A percentile compares a stretch with the other conserved stretches of the same genome.
Conservation (phyloP, 371 early-diverging fungal genomes). For the Dinochytrium kinnereticum region DNA sequence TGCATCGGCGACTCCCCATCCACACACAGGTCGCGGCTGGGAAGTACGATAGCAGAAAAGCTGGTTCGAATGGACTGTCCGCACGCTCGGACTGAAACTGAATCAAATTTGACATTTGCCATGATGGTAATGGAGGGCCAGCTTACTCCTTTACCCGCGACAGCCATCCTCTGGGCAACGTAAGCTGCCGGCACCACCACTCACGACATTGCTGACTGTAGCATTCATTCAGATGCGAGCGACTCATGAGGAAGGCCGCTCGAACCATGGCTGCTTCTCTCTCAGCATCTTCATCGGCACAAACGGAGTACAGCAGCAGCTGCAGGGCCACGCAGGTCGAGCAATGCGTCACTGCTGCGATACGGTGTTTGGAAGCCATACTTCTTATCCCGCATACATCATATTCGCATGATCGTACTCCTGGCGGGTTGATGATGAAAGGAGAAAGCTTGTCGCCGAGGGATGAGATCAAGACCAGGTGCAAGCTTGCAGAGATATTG, state of each 20-base stretch:
- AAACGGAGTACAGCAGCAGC: neutral
- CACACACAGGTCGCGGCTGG: no score
- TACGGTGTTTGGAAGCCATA: slow-evolving; percentile 27
- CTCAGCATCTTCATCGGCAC: neutral
- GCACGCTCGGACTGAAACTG: no score
- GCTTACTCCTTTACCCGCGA: neutral
- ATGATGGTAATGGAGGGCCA: neutral
- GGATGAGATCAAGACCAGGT: slow-evolving; percentile 26
- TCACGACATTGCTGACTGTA: neutral
- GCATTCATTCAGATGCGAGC: slow-evolving; percentile 6
- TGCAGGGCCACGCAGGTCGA: neutral
- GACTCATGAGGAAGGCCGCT: neutral
- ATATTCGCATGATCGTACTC: neutral
- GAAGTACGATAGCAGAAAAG: no score
- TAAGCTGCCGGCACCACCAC: neutral
- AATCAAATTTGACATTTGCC: no score
- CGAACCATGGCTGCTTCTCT: neutral
- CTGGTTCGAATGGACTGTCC: no score
- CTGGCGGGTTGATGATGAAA: neutral
- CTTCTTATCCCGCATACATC: neutral
- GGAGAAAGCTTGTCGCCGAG: neutral
- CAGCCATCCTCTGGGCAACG: neutral
- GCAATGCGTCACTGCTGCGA: slow-evolving; percentile 1
- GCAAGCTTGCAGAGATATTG: slow-evolving; percentile 22
- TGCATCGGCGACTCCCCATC: no score